Evolutionary conservation across 2,329 filamentous ascomycete species (phyloP), one percentile per base, ranked within the genome.

Genomic region (Pyricularia sp.): DNA sequence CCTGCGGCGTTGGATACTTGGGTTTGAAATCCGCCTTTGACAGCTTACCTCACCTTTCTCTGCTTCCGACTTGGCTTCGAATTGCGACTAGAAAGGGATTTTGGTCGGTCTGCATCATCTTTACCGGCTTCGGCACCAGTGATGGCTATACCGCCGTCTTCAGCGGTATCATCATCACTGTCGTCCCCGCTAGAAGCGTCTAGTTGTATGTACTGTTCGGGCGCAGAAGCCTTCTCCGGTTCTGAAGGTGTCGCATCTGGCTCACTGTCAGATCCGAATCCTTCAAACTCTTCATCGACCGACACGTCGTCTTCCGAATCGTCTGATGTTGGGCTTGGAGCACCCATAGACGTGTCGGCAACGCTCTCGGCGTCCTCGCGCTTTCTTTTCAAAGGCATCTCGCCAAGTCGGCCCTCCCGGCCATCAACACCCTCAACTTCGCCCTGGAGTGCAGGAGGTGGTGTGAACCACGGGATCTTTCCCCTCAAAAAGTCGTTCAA

Each of bases 381-480:
- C 73, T 89, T 89, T 74, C 94, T 91, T 81, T 96, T 92, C 79
- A 88, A 90, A 61, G 87, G 88, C 89, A 97, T 97, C 79, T 97
- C 93, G 23, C 94, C 94, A 0, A 97, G 82, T 73, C 88, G 86
- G 14, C 93, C 93, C 70, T 91, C 86, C 65, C 93, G 87, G 5
- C 92, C 92, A 71, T 89, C 87, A n/a, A 90, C 80, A 36, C 81
- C 81, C 12, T 80, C 80, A 17, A 80, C 82, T 36, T 86, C 85
- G 7, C 82, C 82, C 65, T 86, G 86, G 3, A 79, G 76, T 17
- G 84, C 80, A 1, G 94, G 93, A 11, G 93, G 90, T 10, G 93
- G 89, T 0, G 92, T 95, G 76, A 93, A 99, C 95, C 96, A 99
- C 1, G 95, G 95, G 30, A 98, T 92, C 80, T 94, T 97, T 69